Percentiles rank a stretch among this genome's conserved stretches.
phyloP scores from a whole-genome alignment of 2,329 filamentous ascomycete species.

The Epichloe sylvatica region DNA sequence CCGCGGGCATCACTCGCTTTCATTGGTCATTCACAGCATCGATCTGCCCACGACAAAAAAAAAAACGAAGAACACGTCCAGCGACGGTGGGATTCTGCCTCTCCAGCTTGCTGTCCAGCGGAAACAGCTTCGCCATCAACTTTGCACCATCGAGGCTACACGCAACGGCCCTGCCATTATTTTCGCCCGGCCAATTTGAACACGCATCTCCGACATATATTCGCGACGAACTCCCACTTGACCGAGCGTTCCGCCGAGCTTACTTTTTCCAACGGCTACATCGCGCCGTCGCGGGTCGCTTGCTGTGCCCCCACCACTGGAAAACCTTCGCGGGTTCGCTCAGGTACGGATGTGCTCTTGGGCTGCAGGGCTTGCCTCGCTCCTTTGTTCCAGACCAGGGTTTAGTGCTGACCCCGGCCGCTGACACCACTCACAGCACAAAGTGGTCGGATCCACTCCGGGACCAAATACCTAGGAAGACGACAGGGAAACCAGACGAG shows the following conservation, averaged over 20 bases:
- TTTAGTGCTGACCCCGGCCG: constrained; percentile 5
- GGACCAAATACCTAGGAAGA: not conserved
- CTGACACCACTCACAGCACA: constrained; percentile 2
- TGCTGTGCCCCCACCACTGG: constrained; percentile 2
- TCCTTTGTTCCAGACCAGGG: constrained; percentile 2
- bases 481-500: not conserved
- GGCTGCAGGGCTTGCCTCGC: constrained; percentile 3
- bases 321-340: constrained; percentile 1
- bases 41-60: not conserved
- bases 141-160: not conserved
- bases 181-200: not conserved
- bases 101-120: not conserved
- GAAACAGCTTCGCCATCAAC: not conserved
- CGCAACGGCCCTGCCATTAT: not conserved
- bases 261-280: constrained; percentile 1
- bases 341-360: constrained; percentile 4
- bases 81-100: not conserved
- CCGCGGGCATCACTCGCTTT: not conserved
- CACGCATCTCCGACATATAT: not conserved
- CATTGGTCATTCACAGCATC: not conserved
- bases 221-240: not conserved
- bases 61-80: not conserved
- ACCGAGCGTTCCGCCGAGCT: not conserved
- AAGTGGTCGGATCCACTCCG: constrained; percentile 1
- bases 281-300: constrained; percentile 1